Conservation (phyloP, 257 asterid species). For the Solanum boliviense region DNA sequence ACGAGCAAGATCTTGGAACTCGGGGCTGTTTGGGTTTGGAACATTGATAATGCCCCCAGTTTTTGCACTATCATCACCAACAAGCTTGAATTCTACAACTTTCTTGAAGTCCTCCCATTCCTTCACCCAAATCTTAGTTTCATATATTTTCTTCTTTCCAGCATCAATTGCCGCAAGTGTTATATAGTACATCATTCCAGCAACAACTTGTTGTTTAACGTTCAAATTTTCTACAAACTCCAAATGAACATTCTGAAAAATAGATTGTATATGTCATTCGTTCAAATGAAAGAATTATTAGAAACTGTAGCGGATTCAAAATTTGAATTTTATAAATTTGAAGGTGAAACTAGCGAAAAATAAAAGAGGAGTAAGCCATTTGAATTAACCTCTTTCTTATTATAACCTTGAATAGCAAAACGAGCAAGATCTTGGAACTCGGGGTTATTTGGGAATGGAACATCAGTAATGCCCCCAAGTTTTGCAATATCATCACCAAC, state of each 20-base stretch:
- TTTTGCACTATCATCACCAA: not conserved
- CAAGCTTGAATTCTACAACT: not conserved
- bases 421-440: constrained; percentile 1
- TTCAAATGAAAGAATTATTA: too few relatives aligned
- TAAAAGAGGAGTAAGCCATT: too few relatives aligned
- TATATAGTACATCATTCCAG: not conserved
- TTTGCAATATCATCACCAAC: not conserved
- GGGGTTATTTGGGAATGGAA: not conserved
- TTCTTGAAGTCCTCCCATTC: constrained; percentile 4
- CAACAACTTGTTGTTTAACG: not conserved
- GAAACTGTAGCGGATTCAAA: too few relatives aligned
- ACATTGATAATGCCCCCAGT: not conserved
- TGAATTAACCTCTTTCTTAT: not conserved
- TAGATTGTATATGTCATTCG: too few relatives aligned
- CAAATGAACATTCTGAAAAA: not conserved
- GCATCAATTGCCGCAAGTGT: not conserved
- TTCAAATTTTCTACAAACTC: not conserved
- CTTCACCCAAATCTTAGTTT: constrained; percentile 1
- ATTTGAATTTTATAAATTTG: too few relatives aligned
- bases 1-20: constrained; percentile 1
- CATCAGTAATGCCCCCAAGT: not conserved
- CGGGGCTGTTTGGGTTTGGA: not conserved
- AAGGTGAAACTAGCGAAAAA: too few relatives aligned
- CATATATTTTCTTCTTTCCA: not conserved
- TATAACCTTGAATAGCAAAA: not conserved